These are phyloP conservation scores for Diaporthe nobilis DNA, from an alignment of 2,329 filamentous ascomycete genomes.

Conservation along the genomic window DNA sequence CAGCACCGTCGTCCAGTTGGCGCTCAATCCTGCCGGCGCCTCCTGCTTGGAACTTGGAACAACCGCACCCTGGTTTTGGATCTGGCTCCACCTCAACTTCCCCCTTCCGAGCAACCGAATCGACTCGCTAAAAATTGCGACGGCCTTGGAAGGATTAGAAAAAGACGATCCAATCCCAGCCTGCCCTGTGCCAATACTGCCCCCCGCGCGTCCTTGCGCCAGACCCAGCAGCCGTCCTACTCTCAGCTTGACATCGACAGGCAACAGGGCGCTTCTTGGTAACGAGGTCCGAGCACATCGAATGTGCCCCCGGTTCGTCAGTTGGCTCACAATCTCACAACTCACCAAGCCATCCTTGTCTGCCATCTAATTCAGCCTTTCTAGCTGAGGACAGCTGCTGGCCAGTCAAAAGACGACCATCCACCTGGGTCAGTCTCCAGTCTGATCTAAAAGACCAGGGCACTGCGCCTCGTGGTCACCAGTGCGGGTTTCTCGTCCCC, in stretches of 20 bases:
- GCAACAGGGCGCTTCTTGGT: conserved; percentile 20
- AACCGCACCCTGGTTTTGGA: conserved; percentile 16
- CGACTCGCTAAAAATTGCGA: conserved; percentile 13
- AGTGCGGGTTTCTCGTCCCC: conserved; percentile 13
- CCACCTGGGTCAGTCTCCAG: conserved; percentile 1
- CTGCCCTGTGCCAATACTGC: neutral
- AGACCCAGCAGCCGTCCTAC: neutral
- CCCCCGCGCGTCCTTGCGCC: conserved; percentile 23
- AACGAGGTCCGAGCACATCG: conserved; percentile 7
- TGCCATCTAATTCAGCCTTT: conserved; percentile 9
- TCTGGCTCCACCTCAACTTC: conserved; percentile 20
- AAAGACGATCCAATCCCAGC: conserved; percentile 25
- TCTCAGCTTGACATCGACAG: conserved; percentile 11
- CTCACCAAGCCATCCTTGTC: conserved; percentile 22
- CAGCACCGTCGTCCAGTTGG: conserved; percentile 22
- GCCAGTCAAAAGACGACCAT: conserved; percentile 17
- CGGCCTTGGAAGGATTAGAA: neutral
- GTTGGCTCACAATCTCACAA: conserved; percentile 16
- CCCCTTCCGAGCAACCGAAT: conserved; percentile 20
- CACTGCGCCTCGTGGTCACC: conserved; percentile 28
- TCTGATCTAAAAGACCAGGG: conserved; percentile 27
- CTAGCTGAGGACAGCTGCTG: conserved; percentile 7
- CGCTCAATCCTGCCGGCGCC: conserved; percentile 31
- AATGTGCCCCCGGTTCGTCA: neutral
- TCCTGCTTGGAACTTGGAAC: conserved; percentile 24